Percentiles rank a stretch among this genome's conserved stretches.
These are phyloP conservation scores for Trichopus zeylanicus DNA, from an alignment of 116 monocot genomes.

Conservation along the genomic window DNA sequence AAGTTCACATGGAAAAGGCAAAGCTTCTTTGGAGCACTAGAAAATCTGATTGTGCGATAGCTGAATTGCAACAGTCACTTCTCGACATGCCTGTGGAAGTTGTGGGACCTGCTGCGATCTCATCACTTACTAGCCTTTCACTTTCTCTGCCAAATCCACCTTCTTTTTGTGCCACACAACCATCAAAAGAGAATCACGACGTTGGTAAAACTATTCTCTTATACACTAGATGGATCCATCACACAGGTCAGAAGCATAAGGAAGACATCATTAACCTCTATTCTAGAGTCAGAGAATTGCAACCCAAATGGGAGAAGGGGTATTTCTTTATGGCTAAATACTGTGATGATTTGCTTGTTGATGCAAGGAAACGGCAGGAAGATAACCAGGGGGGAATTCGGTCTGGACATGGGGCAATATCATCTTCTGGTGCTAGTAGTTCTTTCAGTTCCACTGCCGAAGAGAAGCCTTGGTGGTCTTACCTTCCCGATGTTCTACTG, in stretches of 20 bases:
- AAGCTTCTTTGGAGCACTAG: conserved; percentile 85
- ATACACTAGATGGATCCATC: conserved; percentile 93
- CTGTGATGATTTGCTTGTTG: conserved; percentile 91
- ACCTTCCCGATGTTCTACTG: conserved; percentile 76
- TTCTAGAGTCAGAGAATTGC: conserved; percentile 86
- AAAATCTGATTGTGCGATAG: conserved; percentile 82
- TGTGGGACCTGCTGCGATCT: conserved; percentile 47
- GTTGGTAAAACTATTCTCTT: conserved; percentile 83
- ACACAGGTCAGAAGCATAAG: conserved; percentile 96
- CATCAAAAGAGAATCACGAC: conserved; percentile 62
- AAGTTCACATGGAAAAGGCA: conserved; percentile 87
- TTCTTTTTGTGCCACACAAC: conserved; percentile 33
- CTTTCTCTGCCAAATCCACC: conserved; percentile 73
- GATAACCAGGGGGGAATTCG: conserved; percentile 29
- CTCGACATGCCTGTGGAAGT: conserved; percentile 70
- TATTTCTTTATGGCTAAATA: conserved; percentile 95
- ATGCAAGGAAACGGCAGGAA: conserved; percentile 90
- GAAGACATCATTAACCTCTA: conserved; percentile 86
- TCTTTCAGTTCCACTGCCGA: conserved; percentile 29
- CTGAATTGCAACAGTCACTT: conserved; percentile 88
- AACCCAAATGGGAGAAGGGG: conserved; percentile 94
- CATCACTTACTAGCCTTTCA: conserved; percentile 66
- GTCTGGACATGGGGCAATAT: conserved; percentile 13
- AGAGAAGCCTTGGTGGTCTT: conserved; percentile 92
- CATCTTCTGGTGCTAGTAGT: conserved; percentile 30